Base-by-base conservation (phyloP, 2,329 filamentous ascomycete species). In the Sporothrix humicola region DNA sequence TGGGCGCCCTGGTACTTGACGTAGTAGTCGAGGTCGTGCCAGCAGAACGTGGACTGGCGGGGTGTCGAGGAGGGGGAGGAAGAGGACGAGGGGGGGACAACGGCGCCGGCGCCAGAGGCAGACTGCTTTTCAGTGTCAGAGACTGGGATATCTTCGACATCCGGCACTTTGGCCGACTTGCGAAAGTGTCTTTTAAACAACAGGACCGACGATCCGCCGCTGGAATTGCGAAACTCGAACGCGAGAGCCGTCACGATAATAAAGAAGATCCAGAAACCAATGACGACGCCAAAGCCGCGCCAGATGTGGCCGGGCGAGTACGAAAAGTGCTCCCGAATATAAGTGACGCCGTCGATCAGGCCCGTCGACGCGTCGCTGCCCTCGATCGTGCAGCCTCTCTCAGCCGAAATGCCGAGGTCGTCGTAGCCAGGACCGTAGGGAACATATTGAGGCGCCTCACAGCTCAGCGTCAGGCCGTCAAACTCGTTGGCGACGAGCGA, bases 251-350 rank as follows among this genome's bases (percentile, higher is more conserved):
- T 76, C 2, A 74, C 26, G 9, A 10, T 10, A 15, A 75, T 73
- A 2, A 74, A 75, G 78, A 89, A 86, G 20, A 88, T 5, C 78
- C 87, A 86, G 79, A 93, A 96, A 0, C 91, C 93, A 77, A 95
- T 9, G 1, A 96, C 82, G 3, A 95, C 90, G 46, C 91, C 93
- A 78, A 93, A 94, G 79, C 95, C 94, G 3, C 93, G 89, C 91
- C 91, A 93, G 8, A 91, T 82, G 77, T 93, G 87, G 0, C 82
- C 81, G 1, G 86, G 82, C 4, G 81, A 83, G 78, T 92, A 93
- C 2, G 15, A 7, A 76, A 88, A 91, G 3, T 81, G 83, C 2
- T 84, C 81, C 52, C 79, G 79, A 73, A 91, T 83, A 77, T 90
- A 93, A 13, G 79, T 79, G 56, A 86, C 83, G 0, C 91, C 91